Conservation (phyloP, 148 eudicot genomes). For the Dianthus caryophyllus region DNA sequence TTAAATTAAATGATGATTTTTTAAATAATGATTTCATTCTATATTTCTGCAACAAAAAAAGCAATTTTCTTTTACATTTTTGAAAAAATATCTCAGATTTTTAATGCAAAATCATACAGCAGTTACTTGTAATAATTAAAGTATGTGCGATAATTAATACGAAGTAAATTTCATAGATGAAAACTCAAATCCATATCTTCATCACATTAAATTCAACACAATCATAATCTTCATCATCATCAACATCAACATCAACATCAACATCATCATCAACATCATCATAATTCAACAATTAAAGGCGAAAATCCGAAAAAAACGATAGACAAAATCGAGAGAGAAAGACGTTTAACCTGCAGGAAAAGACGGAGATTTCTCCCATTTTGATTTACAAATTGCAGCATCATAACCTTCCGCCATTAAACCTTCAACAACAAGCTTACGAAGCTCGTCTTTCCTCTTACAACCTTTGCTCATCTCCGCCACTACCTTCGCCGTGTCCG, state of each 20-base stretch:
- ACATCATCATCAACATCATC: background rate
- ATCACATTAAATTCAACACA: too few species aligned
- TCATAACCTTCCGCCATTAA: conserved; percentile 54
- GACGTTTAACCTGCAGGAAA: conserved; percentile 71
- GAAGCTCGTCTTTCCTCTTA: conserved; percentile 52
- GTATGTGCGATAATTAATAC: background rate
- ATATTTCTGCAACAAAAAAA: too few species aligned
- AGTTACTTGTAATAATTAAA: conserved; percentile 3
- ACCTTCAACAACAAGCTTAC: conserved; percentile 58
- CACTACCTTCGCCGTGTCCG: conserved; percentile 65
- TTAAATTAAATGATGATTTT: too few species aligned
- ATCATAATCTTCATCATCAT: too few species aligned
- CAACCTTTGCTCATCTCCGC: conserved; percentile 54
- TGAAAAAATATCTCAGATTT: background rate
- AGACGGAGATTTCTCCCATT: conserved; percentile 75
- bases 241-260: background rate
- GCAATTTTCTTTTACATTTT: too few species aligned
- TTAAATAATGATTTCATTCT: too few species aligned
- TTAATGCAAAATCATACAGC: conserved; percentile 4
- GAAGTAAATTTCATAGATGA: background rate
- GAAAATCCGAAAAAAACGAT: background rate
- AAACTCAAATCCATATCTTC: background rate
- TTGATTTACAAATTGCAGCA: conserved; percentile 76
- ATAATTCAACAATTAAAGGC: background rate
- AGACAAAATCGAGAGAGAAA: background rate